phyloP scores from a whole-genome alignment of 2,329 filamentous ascomycete genomes.

The Akanthomyces dipterigenus region DNA sequence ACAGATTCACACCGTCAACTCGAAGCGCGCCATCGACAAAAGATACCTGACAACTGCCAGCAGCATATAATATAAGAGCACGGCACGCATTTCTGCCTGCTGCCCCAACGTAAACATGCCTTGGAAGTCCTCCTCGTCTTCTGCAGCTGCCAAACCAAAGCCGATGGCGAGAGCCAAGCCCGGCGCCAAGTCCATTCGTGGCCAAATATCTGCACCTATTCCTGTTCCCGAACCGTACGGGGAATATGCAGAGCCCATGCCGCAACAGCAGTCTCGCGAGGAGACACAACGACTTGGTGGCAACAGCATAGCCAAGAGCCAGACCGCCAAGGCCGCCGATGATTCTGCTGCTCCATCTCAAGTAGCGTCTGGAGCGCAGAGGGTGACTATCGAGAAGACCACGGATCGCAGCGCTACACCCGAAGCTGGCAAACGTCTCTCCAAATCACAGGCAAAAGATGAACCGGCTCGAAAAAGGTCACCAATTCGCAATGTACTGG shows the following conservation, averaged over 20 bases:
- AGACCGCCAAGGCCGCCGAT: background rate
- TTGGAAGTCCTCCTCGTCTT: conserved; percentile 3
- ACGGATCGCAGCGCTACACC: background rate
- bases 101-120: background rate
- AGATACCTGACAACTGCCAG: background rate
- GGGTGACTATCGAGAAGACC: background rate
- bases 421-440: conserved; percentile 38
- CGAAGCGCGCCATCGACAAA: background rate
- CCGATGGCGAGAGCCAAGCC: background rate
- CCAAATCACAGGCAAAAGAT: conserved; percentile 11
- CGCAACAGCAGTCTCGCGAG: background rate
- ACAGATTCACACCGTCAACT: background rate
- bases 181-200: conserved; percentile 42
- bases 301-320: background rate
- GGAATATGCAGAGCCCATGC: conserved; percentile 41
- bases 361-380: background rate
- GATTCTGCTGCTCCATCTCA: background rate
- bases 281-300: background rate
- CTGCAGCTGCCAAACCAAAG: background rate
- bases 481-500: conserved; percentile 47
- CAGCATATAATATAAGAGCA: background rate
- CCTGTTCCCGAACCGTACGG: conserved; percentile 43
- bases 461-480: conserved; percentile 50
- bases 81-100: background rate
- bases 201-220: conserved; percentile 56